Evolutionary conservation across 768 basidiomycete species (phyloP).

Genomic region (Termitomyces sp.): DNA sequence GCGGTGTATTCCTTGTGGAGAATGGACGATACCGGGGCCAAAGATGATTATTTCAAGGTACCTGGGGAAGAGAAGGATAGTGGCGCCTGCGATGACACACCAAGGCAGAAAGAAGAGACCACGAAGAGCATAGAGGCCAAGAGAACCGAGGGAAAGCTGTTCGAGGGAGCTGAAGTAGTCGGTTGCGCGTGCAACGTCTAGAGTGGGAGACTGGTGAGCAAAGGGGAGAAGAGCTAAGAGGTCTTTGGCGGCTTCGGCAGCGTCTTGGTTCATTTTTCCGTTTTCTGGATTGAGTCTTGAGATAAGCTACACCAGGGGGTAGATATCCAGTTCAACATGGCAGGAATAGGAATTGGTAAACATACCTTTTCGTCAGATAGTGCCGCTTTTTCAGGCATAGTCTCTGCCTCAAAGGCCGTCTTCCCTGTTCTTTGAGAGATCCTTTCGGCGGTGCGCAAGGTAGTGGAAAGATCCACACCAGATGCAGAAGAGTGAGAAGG

Average conservation of each 20-base stretch:
- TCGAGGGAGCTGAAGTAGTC: not conserved
- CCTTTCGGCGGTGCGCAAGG: too few relatives aligned
- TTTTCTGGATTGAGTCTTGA: not conserved
- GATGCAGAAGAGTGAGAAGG: too few relatives aligned
- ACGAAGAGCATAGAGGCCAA: slow-evolving; percentile 17
- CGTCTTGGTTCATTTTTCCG: not conserved
- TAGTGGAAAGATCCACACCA: not conserved
- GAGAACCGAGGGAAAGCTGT: slow-evolving; percentile 5
- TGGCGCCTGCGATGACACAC: slow-evolving; percentile 38
- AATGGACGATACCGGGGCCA: slow-evolving; percentile 22
- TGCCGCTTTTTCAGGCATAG: not conserved
- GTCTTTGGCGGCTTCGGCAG: slow-evolving; percentile 3
- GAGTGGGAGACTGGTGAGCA: not conserved
- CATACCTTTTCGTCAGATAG: not conserved
- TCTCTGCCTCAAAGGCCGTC: too few relatives aligned
- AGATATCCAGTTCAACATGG: not conserved
- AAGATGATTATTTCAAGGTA: slow-evolving; percentile 32
- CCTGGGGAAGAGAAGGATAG: slow-evolving; percentile 31
- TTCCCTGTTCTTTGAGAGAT: too few relatives aligned
- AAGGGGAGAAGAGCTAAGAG: slow-evolving; percentile 14
- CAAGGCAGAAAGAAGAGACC: slow-evolving; percentile 36
- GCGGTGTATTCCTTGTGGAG: slow-evolving; percentile 27
- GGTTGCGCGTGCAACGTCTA: slow-evolving; percentile 2
- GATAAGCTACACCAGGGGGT: not conserved
- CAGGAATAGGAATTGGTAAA: not conserved